A percentile compares a stretch with the other conserved stretches of the same genome.
Conservation (phyloP, 495 filamentous ascomycete species). For the Aspergillus wentii region DNA sequence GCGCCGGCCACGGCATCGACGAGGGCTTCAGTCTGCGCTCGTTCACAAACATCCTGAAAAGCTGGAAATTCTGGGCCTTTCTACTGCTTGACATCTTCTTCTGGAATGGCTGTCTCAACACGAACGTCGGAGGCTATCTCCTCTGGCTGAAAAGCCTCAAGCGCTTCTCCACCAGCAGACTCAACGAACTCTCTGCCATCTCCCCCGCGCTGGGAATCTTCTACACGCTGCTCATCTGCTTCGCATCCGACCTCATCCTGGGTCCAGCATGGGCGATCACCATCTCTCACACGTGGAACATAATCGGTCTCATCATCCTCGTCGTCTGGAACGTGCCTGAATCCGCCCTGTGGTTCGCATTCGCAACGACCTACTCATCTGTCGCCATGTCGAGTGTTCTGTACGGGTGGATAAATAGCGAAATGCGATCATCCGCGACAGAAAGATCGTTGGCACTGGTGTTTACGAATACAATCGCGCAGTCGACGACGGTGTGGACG, state of each 20-base stretch:
- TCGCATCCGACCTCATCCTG: slow-evolving; percentile 42
- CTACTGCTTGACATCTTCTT: slow-evolving; percentile 44
- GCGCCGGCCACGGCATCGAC: slow-evolving; percentile 17
- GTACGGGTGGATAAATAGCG: slow-evolving; percentile 46
- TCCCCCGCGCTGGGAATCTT: slow-evolving; percentile 40
- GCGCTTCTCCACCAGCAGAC: slow-evolving; percentile 31
- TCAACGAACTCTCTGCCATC: slow-evolving; percentile 41
- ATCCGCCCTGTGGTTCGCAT: slow-evolving; percentile 46
- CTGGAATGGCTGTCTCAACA: slow-evolving; percentile 38
- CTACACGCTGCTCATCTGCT: slow-evolving; percentile 40
- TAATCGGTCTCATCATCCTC: slow-evolving; percentile 35
- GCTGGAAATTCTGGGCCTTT: slow-evolving; percentile 34
- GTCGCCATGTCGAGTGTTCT: slow-evolving; percentile 30
- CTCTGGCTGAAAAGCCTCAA: slow-evolving; percentile 43
- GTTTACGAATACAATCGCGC: slow-evolving; percentile 46
- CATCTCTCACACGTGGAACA: slow-evolving; percentile 35
- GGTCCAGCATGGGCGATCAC: slow-evolving; percentile 42
- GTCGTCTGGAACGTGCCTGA: slow-evolving; percentile 48
- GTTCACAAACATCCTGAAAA: slow-evolving; percentile 22
- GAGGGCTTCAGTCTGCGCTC: slow-evolving; percentile 25
- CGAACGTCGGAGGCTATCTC: slow-evolving; percentile 26
- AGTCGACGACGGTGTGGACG: slow-evolving; percentile 40
- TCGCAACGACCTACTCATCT: slow-evolving; percentile 27
- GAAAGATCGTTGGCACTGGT: slow-evolving; percentile 52
- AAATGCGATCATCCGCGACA: slow-evolving; percentile 46